Conservation (phyloP, 1,284 basidiomycete genomes). For the Apiotrichum veenhuisii region DNA sequence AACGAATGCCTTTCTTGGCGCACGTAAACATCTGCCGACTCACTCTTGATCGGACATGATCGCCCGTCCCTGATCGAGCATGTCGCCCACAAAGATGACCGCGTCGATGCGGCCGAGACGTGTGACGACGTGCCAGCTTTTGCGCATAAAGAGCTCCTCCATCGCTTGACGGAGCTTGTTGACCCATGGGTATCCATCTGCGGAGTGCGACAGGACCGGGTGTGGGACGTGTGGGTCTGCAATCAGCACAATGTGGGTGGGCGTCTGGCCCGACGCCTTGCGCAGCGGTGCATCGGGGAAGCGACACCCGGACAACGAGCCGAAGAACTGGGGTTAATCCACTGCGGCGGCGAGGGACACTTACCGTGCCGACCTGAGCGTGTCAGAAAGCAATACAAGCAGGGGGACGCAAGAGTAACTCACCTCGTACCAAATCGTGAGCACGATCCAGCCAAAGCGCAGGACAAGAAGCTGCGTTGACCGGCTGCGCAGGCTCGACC, state of each 20-base stretch:
- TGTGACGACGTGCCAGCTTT: conserved; percentile 66
- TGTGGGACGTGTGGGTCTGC: conserved; percentile 74
- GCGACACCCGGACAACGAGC: conserved; percentile 46
- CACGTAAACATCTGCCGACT: conserved; percentile 38
- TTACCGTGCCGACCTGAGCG: conserved; percentile 41
- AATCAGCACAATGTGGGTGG: conserved; percentile 66
- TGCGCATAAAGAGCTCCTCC: conserved; percentile 66
- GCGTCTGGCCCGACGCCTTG: conserved; percentile 18
- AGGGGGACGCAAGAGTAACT: conserved; percentile 27
- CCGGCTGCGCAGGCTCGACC: conserved; percentile 30
- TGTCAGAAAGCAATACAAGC: conserved; percentile 10
- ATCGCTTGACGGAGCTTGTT: conserved; percentile 56
- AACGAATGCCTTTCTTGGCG: background rate
- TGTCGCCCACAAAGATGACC: conserved; percentile 75
- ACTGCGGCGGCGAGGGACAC: conserved; percentile 4
- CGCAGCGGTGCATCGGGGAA: conserved; percentile 45
- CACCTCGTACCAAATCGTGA: conserved; percentile 70
- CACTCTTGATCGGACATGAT: conserved; percentile 63
- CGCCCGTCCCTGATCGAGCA: conserved; percentile 66
- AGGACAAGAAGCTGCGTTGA: conserved; percentile 48
- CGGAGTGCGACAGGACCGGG: conserved; percentile 52
- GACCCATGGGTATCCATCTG: conserved; percentile 39
- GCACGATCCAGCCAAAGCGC: conserved; percentile 59
- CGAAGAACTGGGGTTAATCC: conserved; percentile 40
- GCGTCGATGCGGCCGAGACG: conserved; percentile 61